phyloP scores from a whole-genome alignment of 139 green algal genomes.

The Haematococcus lacustris region DNA sequence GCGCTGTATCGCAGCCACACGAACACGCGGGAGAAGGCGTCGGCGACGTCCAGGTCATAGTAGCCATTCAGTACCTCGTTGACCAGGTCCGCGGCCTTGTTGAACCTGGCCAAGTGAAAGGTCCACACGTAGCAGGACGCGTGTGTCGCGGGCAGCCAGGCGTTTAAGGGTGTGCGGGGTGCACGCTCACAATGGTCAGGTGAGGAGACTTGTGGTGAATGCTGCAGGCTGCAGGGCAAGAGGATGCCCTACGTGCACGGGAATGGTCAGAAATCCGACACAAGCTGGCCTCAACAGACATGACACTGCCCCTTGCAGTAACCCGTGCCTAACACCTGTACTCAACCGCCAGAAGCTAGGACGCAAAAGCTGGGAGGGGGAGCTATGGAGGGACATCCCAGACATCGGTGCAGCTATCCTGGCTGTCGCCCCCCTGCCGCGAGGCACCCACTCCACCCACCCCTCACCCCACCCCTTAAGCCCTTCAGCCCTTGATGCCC shows the following conservation, averaged over 20 bases:
- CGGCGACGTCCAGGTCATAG: constrained; percentile 46
- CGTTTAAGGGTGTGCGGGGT: not conserved
- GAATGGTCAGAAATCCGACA: too few relatives aligned
- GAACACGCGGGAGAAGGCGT: constrained; percentile 70
- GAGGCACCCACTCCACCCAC: not conserved
- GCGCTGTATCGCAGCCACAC: constrained; percentile 91
- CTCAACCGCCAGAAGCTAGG: too few relatives aligned
- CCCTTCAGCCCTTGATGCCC: too few relatives aligned
- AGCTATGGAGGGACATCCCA: not conserved
- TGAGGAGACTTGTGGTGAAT: not conserved
- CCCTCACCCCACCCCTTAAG: not conserved
- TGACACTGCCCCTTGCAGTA: too few relatives aligned
- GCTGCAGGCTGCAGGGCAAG: too few relatives aligned
- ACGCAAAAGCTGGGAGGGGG: not conserved
- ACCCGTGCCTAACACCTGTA: too few relatives aligned
- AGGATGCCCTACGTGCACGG: too few relatives aligned
- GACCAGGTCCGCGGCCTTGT: constrained; percentile 83
- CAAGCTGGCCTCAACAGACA: too few relatives aligned
- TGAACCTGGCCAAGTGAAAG: constrained; percentile 50
- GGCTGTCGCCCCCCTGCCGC: not conserved
- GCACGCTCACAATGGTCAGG: not conserved
- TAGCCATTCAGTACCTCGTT: constrained; percentile 47
- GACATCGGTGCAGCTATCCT: not conserved
- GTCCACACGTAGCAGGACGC: not conserved
- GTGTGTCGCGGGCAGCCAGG: not conserved